A percentile compares a stretch with the other conserved stretches of the same genome.
phyloP scores from a whole-genome alignment of 768 basidiomycete species.

The Boletus vermiculosoides region DNA sequence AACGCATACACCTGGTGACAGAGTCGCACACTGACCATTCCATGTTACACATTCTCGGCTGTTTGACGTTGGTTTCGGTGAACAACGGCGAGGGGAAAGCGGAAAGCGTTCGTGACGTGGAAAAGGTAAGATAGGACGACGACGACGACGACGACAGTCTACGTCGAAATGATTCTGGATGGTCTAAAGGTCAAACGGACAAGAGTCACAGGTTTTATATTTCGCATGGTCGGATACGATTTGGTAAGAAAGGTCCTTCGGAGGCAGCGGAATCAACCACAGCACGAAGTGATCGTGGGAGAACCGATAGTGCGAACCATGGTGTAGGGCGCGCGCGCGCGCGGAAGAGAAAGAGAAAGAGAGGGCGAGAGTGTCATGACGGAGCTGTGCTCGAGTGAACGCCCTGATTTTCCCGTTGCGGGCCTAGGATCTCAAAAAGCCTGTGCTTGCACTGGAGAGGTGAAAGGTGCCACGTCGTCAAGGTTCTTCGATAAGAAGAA shows the following conservation, averaged over 20 bases:
- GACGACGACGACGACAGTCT: neutral
- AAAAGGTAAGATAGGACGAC: neutral
- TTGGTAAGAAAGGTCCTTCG: constrained; percentile 33
- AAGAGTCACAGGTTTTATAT: constrained; percentile 29
- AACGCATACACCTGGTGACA: constrained; percentile 3
- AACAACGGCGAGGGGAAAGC: neutral
- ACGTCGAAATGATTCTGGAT: neutral
- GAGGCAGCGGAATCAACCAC: constrained; percentile 29
- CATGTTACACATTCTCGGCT: constrained; percentile 50
- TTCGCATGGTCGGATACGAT: constrained; percentile 21
- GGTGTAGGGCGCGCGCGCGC: constrained; percentile 6
- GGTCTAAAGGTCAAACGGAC: neutral
- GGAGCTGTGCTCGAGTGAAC: constrained; percentile 22
- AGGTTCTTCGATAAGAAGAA: constrained; percentile 27
- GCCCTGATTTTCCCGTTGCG: constrained; percentile 32
- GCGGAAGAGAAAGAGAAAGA: neutral
- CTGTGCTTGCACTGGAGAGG: constrained; percentile 13
- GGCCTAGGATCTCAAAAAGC: constrained; percentile 19
- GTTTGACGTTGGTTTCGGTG: neutral
- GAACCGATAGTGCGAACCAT: constrained; percentile 14
- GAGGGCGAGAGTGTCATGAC: constrained; percentile 3
- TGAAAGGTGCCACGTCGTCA: constrained; percentile 29
- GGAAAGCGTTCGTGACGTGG: neutral
- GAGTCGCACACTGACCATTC: constrained; percentile 45
- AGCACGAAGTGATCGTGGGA: constrained; percentile 37